Evolutionary conservation across 1,284 basidiomycete genomes (phyloP).

Genomic region (Xerocomus cyaneibrunnescens): DNA sequence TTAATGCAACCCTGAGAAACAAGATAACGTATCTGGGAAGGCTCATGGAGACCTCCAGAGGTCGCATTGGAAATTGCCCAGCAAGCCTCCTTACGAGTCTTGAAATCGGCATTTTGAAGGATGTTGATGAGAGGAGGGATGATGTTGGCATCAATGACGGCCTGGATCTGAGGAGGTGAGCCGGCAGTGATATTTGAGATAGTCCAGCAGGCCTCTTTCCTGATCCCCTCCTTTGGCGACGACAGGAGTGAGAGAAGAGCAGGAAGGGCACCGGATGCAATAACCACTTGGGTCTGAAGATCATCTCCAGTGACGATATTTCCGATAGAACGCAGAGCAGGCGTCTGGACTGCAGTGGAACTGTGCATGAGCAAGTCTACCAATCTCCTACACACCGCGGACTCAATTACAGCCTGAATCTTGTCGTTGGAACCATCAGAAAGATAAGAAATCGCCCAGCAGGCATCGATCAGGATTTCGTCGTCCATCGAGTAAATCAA

Average conservation of each 20-base stretch:
- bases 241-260: conserved; percentile 91
- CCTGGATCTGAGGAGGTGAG: conserved; percentile 94
- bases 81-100: conserved; percentile 99
- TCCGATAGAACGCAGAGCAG: conserved; percentile 95
- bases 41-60: conserved; percentile 96
- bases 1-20: conserved; percentile 98
- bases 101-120: conserved; percentile 96
- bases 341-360: conserved; percentile 98
- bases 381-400: conserved; percentile 94
- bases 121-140: conserved; percentile 99
- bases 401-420: conserved; percentile 99
- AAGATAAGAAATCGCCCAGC: conserved; percentile 99
- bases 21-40: conserved; percentile 96
- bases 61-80: conserved; percentile 99
- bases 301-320: conserved; percentile 99
- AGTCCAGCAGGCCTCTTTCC: conserved; percentile 99
- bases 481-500: conserved; percentile 99
- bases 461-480: conserved; percentile 98
- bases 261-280: conserved; percentile 93
- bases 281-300: conserved; percentile 97
- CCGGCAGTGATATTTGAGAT: conserved; percentile 99
- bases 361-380: conserved; percentile 98
- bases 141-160: conserved; percentile 86
- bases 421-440: conserved; percentile 99
- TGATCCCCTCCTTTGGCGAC: conserved; percentile 94